Evolutionary conservation across 2,329 filamentous ascomycete genomes (phyloP).

Genomic region (Parafenestella ontariensis): DNA sequence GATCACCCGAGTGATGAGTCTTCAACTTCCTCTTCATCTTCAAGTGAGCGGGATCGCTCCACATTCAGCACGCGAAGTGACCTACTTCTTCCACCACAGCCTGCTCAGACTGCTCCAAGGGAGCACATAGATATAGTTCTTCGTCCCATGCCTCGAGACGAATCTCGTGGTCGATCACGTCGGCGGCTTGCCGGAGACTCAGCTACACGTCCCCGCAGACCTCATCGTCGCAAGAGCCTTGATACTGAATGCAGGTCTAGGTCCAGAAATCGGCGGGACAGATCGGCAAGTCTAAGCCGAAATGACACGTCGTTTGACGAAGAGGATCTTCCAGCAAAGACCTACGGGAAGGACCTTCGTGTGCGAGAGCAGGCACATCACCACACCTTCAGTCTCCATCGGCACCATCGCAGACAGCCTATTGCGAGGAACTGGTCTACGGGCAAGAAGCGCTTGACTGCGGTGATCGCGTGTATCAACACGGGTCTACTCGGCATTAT

Average conservation of each 20-base stretch:
- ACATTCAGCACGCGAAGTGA: constrained; percentile 26
- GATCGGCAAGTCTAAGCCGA: constrained; percentile 18
- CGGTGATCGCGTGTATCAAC: constrained; percentile 73
- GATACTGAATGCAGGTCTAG: constrained; percentile 11
- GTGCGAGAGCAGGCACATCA: constrained; percentile 33
- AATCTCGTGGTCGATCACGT: constrained; percentile 34
- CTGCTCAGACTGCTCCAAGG: constrained; percentile 25
- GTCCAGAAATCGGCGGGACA: constrained; percentile 3
- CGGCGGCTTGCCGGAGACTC: constrained; percentile 11
- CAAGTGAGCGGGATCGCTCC: constrained; percentile 10
- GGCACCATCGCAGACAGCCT: constrained; percentile 64
- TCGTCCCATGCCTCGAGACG: constrained; percentile 30
- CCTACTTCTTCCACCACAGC: constrained; percentile 31
- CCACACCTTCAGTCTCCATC: constrained; percentile 52
- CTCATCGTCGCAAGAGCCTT: constrained; percentile 18
- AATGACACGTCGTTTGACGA: constrained; percentile 27
- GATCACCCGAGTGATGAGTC: constrained; percentile 1
- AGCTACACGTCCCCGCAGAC: constrained; percentile 5
- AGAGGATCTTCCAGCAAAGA: constrained; percentile 16
- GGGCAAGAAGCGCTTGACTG: constrained; percentile 71
- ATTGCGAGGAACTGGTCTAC: constrained; percentile 77
- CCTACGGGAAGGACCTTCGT: constrained; percentile 26
- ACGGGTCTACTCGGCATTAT: constrained; percentile 74
- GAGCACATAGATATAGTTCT: constrained; percentile 42
- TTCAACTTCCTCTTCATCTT: constrained; percentile 17